A percentile compares a stretch with the other conserved stretches of the same genome.
Evolutionary conservation across 352 stramenopile genomes (phyloP).

Genomic region (Elongisporangium anandrum): DNA sequence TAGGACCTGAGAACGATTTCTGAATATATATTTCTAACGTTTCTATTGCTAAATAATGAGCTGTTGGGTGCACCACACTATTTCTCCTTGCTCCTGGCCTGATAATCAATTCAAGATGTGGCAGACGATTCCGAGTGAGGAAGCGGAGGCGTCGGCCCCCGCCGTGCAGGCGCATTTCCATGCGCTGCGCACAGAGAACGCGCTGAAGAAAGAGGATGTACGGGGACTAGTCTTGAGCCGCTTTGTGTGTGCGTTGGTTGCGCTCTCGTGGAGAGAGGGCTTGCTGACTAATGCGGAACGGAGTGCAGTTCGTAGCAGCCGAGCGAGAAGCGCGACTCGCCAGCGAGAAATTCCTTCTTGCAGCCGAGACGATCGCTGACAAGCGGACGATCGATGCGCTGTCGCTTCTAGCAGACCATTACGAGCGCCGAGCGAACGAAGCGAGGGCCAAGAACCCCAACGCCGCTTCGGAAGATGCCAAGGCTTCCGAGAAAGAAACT

Average conservation of each 20-base stretch:
- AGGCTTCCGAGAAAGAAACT: background rate
- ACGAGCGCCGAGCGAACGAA: slow-evolving; percentile 70
- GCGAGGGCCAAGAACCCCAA: slow-evolving; percentile 34
- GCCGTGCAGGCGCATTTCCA: slow-evolving; percentile 83
- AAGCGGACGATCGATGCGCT: slow-evolving; percentile 70
- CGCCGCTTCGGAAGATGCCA: slow-evolving; percentile 1
- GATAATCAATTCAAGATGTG: slow-evolving; percentile 19
- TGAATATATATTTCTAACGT: background rate
- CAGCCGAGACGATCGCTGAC: slow-evolving; percentile 45
- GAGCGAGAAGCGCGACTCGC: slow-evolving; percentile 70
- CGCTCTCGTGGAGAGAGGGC: background rate
- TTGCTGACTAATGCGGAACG: background rate
- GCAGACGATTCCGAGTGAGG: slow-evolving; percentile 59
- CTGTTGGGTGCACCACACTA: background rate
- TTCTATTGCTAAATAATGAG: background rate
- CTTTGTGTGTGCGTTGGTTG: slow-evolving; percentile 2
- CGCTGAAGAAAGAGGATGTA: slow-evolving; percentile 53
- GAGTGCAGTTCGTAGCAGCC: slow-evolving; percentile 36
- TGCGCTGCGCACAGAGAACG: slow-evolving; percentile 61
- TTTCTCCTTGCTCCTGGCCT: background rate
- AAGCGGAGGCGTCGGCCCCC: slow-evolving; percentile 65
- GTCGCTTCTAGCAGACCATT: slow-evolving; percentile 70
- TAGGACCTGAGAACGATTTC: too few relatives aligned
- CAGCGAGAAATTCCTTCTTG: slow-evolving; percentile 64
- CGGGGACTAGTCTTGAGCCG: slow-evolving; percentile 3